Base-by-base conservation (phyloP, 2,329 filamentous ascomycete genomes). In the Xylaria sp. region DNA sequence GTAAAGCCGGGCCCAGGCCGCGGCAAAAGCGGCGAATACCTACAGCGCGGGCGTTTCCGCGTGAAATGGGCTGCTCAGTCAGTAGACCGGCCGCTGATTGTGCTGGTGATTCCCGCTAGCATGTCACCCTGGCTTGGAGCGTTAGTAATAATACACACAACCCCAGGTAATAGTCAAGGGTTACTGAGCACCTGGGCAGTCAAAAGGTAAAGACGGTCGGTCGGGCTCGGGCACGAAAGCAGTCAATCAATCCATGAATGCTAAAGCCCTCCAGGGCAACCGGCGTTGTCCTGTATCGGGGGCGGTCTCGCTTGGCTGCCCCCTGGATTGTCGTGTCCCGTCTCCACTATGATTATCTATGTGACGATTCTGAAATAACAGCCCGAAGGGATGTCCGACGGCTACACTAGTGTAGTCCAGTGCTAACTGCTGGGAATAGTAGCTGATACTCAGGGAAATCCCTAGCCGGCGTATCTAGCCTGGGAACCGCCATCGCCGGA, bases 11-110 rank as follows among this genome's bases (percentile, higher is more conserved):
- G 54, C 51, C 41, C 25, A 49, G 28, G 28, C 23, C 31, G 23
- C 12, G 48, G 56, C 12, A 25, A 48, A 43, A 36, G 46, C 66
- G 55, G 62, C 49, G n/a, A n/a, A 23, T 25, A 18, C 39, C 39
- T 59, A 63, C 31, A 54, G 51, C 55, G 55, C 65, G 60, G 43
- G 25, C 54, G 41, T 28, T 39, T 64, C 52, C 51, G 49, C 25
- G 4, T 15, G 5, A n/a, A 46, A 25, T 33, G 12, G 36, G 36
- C 33, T 43, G 41, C 39, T 28, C 39, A 10, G 36, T 58, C 55
- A 46, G 39, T 43, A 58, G 56, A 58, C 56, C 6, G 56, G 25
- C 25, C 25, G 56, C 56, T 46, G 23, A 58, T 58, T 43, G 33
- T 36, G 33, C 33, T 36, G 33, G 33, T 36, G 33, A 36, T 36